Evolutionary conservation across 306 rosid genomes (phyloP).

Genomic region (Cucumis hystrix): DNA sequence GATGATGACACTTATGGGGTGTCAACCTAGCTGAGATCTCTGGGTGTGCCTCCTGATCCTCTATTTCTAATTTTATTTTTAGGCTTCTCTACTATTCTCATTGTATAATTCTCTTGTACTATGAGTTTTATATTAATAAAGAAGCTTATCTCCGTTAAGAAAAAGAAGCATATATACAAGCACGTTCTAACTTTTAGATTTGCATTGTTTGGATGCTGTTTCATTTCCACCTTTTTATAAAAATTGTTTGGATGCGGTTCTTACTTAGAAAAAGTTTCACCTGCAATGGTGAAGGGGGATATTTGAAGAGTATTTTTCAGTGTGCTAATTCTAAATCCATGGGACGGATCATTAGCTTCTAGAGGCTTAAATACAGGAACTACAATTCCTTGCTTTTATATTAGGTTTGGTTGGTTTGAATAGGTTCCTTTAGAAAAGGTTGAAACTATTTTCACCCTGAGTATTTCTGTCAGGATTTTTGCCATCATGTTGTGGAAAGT

Average conservation of each 20-base stretch:
- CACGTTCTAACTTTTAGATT: background rate
- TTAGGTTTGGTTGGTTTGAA: background rate
- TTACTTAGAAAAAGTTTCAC: background rate
- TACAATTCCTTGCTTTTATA: background rate
- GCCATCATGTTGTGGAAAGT: background rate
- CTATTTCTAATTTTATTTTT: too few species aligned
- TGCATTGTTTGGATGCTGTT: background rate
- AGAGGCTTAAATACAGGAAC: background rate
- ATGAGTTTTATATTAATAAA: too few species aligned
- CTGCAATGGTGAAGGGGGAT: background rate
- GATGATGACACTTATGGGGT: too few species aligned
- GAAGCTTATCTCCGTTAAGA: too few species aligned
- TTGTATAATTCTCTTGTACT: too few species aligned
- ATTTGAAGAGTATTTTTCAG: background rate
- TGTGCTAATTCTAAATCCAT: background rate
- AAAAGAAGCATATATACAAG: background rate
- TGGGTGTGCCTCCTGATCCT: too few species aligned
- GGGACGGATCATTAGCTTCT: background rate
- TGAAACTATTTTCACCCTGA: background rate
- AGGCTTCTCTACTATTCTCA: too few species aligned
- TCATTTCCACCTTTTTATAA: too few species aligned
- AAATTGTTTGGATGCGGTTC: background rate
- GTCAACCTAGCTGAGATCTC: too few species aligned
- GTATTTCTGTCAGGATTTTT: background rate
- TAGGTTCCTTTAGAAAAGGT: background rate